Evolutionary conservation across 2,329 filamentous ascomycete genomes (phyloP).

Genomic region (Diaporthe sp.): DNA sequence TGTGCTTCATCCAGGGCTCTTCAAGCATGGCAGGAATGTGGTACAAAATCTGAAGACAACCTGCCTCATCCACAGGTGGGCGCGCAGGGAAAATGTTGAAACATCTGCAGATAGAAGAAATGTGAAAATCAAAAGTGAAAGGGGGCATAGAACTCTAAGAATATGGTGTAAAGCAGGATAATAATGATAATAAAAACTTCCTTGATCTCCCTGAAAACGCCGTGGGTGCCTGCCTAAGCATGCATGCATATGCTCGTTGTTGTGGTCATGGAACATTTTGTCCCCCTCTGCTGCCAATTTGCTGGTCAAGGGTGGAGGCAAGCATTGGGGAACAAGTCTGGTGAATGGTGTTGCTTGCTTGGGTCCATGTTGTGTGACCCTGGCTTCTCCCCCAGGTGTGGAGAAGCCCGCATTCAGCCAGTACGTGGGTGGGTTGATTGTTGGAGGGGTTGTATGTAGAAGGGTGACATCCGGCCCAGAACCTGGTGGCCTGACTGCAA

Average conservation of each 20-base stretch:
- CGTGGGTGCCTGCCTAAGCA: slow-evolving; percentile 36
- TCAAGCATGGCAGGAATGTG: neutral
- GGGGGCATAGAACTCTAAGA: slow-evolving; percentile 8
- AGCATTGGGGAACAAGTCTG: neutral
- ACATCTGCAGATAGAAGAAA: slow-evolving; percentile 17
- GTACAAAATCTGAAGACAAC: neutral
- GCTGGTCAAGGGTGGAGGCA: neutral
- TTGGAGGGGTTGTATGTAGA: slow-evolving; percentile 24
- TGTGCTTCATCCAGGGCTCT: neutral
- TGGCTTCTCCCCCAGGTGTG: slow-evolving; percentile 12
- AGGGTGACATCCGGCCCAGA: slow-evolving; percentile 39
- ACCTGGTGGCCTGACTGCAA: slow-evolving; percentile 38
- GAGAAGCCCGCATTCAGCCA: slow-evolving; percentile 30
- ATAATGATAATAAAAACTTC: slow-evolving; percentile 8
- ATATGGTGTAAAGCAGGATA: slow-evolving; percentile 21
- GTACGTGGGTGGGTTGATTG: slow-evolving; percentile 2
- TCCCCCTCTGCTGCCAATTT: neutral
- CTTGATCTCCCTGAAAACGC: slow-evolving; percentile 30
- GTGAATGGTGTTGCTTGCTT: slow-evolving; percentile 13
- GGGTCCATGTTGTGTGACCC: slow-evolving; percentile 18
- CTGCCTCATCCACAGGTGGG: neutral
- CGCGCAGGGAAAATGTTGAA: neutral
- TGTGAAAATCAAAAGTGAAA: neutral
- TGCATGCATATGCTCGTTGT: slow-evolving; percentile 38
- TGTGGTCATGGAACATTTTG: slow-evolving; percentile 26